Conservation (phyloP, 495 filamentous ascomycete genomes). For the Monascus purpureus region DNA sequence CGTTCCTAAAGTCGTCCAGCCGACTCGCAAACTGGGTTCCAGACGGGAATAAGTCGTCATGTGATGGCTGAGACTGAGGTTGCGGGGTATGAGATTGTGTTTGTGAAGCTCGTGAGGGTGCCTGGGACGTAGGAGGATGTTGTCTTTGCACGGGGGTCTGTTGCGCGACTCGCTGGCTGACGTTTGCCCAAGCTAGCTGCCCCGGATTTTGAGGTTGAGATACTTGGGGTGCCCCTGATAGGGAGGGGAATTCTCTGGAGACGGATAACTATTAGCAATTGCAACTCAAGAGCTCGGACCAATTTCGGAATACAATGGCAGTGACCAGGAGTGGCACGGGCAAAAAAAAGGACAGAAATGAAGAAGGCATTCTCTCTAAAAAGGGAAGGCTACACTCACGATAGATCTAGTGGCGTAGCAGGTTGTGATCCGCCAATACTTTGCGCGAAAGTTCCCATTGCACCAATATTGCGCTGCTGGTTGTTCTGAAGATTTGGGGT, state of each 20-base stretch:
- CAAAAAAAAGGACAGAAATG: too few species aligned
- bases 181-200: conserved; percentile 55
- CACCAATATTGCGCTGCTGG: conserved; percentile 47
- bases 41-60: conserved; percentile 39
- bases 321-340: too few species aligned
- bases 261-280: conserved; percentile 8
- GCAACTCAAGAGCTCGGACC: conserved; percentile 1
- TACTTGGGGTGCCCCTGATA: conserved; percentile 59
- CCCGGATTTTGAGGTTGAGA: conserved; percentile 42
- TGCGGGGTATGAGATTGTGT: conserved; percentile 39
- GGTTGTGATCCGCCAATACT: conserved; percentile 66
- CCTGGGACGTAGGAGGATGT: conserved; percentile 35
- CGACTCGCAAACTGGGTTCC: conserved; percentile 39
- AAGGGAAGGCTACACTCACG: conserved; percentile 52
- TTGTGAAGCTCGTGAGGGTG: conserved; percentile 33
- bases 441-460: conserved; percentile 65
- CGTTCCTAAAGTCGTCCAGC: conserved; percentile 43
- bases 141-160: conserved; percentile 55
- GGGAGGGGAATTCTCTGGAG: conserved; percentile 66
- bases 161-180: conserved; percentile 39
- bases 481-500: conserved; percentile 42
- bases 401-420: conserved; percentile 58
- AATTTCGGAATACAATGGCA: too few species aligned
- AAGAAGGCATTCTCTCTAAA: too few species aligned
- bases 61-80: conserved; percentile 44